Conservation (phyloP, 179 eudicot species). For the Amaranthus tricolor region DNA sequence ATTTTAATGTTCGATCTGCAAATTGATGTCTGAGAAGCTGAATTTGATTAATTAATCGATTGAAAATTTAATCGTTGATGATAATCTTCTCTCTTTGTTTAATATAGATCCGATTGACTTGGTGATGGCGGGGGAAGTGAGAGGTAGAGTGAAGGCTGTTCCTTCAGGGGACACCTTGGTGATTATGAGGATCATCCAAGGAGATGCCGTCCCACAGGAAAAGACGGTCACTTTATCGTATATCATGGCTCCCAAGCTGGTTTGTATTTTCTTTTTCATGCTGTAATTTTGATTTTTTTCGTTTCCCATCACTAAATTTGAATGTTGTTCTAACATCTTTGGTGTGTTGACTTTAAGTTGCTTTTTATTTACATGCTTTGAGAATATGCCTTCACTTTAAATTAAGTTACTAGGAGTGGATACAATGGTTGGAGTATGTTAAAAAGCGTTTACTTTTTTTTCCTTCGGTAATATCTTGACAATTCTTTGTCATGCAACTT, state of each 20-base stretch:
- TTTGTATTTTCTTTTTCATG: slow-evolving; percentile 22
- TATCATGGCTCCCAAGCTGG: slow-evolving; percentile 86
- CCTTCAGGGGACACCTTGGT: slow-evolving; percentile 89
- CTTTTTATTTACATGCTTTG: not conserved
- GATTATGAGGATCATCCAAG: slow-evolving; percentile 66
- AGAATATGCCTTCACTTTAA: too few species aligned
- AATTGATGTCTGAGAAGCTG: not conserved
- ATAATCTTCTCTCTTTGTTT: not conserved
- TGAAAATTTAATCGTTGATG: not conserved
- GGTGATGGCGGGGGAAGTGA: slow-evolving; percentile 71
- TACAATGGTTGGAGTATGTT: too few species aligned
- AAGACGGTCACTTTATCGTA: slow-evolving; percentile 79
- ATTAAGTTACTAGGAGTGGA: too few species aligned
- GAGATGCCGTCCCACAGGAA: slow-evolving; percentile 70
- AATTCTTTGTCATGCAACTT: not conserved
- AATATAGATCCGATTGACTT: slow-evolving; percentile 25
- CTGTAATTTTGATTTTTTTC: not conserved
- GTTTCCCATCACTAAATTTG: not conserved
- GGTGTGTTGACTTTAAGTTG: not conserved
- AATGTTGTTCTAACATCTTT: not conserved
- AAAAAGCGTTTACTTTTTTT: not conserved
- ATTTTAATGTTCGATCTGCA: slow-evolving; percentile 24
- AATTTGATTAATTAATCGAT: slow-evolving; percentile 4
- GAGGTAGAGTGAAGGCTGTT: slow-evolving; percentile 90
- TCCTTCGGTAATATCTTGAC: not conserved